Evolutionary conservation across 2,329 filamentous ascomycete genomes (phyloP), one percentile per base, ranked within the genome.

Genomic region (Juglanconis juglandina): DNA sequence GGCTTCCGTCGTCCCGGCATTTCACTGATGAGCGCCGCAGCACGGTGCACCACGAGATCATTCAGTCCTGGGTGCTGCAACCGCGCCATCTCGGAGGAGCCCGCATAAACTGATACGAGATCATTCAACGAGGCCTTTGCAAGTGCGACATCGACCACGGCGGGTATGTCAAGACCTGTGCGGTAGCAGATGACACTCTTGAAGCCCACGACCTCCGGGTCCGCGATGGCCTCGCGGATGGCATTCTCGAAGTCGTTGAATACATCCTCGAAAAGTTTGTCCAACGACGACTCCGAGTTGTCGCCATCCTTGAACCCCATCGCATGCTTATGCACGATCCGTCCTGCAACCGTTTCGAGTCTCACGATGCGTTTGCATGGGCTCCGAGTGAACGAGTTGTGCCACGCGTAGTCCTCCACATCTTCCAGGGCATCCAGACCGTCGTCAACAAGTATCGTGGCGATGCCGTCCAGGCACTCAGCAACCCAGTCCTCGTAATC

Each of bases 151-250:
- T 81, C 75, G 7, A 79, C 69, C n/a, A 68, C 64, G 8, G 65
- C 64, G 0, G 81, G 75, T 14, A 94, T 78, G 44, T 84, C 82
- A 5, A 93, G 77, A 0, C 91, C 91, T 0, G 87, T 90, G 13
- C 91, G 83, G 71, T 95, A 95, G 74, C 91, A 94, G 58, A 96
- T 85, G 53, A 93, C 86, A 1, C 87, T 90, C 72, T 96, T 95
- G 81, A 96, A 96, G 2, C 84, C 91, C 1, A 85, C 90, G 2
- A 96, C 87, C 17, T 87, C 81, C 0, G 83, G 76, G 68, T 95
- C 87, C 0, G 79, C 75, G 33, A 92, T 78, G 3, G 84, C 81
- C 1, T 78, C 72, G 10, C 75, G 69, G 41, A 95, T 86, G 32
- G 78, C 72, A 2, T 72, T 68, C 56, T 78, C 75, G 60, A 87